Evolutionary conservation across 306 rosid genomes (phyloP), one percentile per base, ranked within the genome.

Genomic region (Cucumis cinereus): DNA sequence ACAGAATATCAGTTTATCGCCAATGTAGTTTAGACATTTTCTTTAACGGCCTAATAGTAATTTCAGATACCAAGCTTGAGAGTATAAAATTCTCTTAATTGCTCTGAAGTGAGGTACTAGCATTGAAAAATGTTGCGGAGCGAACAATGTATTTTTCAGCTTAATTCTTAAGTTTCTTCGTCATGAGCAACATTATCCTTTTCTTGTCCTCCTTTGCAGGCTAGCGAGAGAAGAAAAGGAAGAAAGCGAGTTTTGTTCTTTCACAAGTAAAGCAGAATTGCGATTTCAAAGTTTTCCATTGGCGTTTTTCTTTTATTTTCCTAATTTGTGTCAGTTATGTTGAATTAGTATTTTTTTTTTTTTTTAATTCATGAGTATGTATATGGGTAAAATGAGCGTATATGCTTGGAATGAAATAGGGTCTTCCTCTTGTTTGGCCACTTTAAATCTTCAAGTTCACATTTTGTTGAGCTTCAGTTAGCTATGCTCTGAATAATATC

Each of bases 181-280:
- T 74, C 14, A n/a, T n/a, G 49, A 50, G 36, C 52, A 20, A 45
- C 74, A 45, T 23, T 23, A 45, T 16, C 55, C 40, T 23, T 69
- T 69, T 13, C 28, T 5, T 12, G 10, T 40, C 20, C 13, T 41
- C 30, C 60, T 47, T 24, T 78, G 85, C 96, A 93, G 98, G 96
- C 98, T 61, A 84, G 86, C 72, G 97, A 90, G 87, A 90, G 86
- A 82, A 90, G 78, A 84, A 90, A 92, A 81, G 92, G 84, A 55
- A 93, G 85, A 84, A 93, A 83, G 86, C 86, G 87, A 85, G 87
- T 81, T 75, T 49, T 85, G 76, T 93, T 91, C 87, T 93, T 90
- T 80, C 82, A 83, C 88, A 88, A 85, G 86, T 88, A 57, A 74
- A 47, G 74, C 43, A 68, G 10, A 45, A 14, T 70, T 45, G 57